A percentile compares a stretch with the other conserved stretches of the same genome.
phyloP scores from a whole-genome alignment of 495 filamentous ascomycete genomes.

The Penicillium steckii region DNA sequence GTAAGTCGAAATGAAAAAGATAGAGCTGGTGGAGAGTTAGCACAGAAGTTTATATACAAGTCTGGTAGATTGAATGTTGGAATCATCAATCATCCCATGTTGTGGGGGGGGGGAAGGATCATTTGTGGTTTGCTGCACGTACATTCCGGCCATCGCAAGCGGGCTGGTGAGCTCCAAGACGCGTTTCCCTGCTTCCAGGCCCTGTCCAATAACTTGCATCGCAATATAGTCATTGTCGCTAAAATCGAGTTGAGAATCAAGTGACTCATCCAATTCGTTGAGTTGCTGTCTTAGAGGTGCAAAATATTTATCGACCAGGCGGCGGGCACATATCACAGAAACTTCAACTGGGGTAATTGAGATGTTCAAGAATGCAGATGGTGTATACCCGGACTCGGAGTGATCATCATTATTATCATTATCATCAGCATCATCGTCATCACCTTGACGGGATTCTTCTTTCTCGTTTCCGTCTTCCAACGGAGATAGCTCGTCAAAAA shows the following conservation, averaged over 20 bases:
- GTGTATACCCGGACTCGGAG: constrained; percentile 35
- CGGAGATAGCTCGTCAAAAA: constrained; percentile 61
- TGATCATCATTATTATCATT: constrained; percentile 31
- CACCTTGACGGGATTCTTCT: constrained; percentile 16
- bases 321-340: constrained; percentile 81
- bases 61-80: background rate
- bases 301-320: constrained; percentile 71
- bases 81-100: no score
- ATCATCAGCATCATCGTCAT: constrained; percentile 26
- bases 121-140: constrained; percentile 25
- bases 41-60: background rate
- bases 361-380: constrained; percentile 85
- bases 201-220: constrained; percentile 83
- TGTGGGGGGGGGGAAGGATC: no score
- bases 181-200: constrained; percentile 88
- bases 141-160: constrained; percentile 88
- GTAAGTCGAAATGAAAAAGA: constrained; percentile 98
- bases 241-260: constrained; percentile 60
- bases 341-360: constrained; percentile 91
- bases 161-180: constrained; percentile 91
- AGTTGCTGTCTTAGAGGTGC: constrained; percentile 59
- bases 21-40: constrained; percentile 54
- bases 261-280: constrained; percentile 24
- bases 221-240: constrained; percentile 83
- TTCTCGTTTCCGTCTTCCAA: constrained; percentile 24